These are phyloP conservation scores for Dactylellina parvicollis DNA, from an alignment of 2,329 filamentous ascomycete genomes.

Conservation along the genomic window DNA sequence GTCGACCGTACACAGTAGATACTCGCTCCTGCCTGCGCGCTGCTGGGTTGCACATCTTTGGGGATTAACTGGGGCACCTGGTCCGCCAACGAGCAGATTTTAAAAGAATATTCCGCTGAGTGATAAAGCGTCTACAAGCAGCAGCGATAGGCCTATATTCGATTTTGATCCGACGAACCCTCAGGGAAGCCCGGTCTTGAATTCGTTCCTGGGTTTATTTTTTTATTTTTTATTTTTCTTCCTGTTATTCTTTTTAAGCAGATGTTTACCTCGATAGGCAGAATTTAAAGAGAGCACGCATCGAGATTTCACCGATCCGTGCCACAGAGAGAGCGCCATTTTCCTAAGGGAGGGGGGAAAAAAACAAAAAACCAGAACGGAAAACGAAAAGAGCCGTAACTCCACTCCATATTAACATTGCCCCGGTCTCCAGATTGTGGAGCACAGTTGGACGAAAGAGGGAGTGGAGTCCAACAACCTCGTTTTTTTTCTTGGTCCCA, in stretches of 20 bases:
- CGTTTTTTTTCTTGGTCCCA: slow-evolving; percentile 52
- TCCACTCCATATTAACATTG: slow-evolving; percentile 53
- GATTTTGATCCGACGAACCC: slow-evolving; percentile 52
- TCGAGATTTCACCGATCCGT: slow-evolving; percentile 52
- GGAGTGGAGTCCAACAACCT: slow-evolving; percentile 53
- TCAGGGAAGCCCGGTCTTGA: slow-evolving; percentile 35
- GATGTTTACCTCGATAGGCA: slow-evolving; percentile 42
- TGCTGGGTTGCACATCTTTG: slow-evolving; percentile 42
- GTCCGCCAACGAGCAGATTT: slow-evolving; percentile 47
- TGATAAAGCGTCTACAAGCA: slow-evolving; percentile 43
- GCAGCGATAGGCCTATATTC: slow-evolving; percentile 45
- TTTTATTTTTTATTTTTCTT: slow-evolving; percentile 25
- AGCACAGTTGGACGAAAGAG: slow-evolving; percentile 45
- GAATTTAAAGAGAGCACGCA: slow-evolving; percentile 37
- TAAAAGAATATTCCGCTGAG: slow-evolving; percentile 50
- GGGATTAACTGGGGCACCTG: slow-evolving; percentile 46
- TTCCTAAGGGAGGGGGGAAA: slow-evolving; percentile 38
- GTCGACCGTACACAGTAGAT: slow-evolving; percentile 1
- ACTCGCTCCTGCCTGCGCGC: slow-evolving; percentile 10
- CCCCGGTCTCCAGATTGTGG: slow-evolving; percentile 53
- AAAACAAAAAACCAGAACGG: slow-evolving; percentile 25
- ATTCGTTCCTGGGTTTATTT: slow-evolving; percentile 39
- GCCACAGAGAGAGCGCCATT: slow-evolving; percentile 51
- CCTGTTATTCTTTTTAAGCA: slow-evolving; percentile 23
- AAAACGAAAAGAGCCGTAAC: slow-evolving; percentile 32